Conservation (phyloP, 164 flowering plant species). For the Brasenia schreberi region DNA sequence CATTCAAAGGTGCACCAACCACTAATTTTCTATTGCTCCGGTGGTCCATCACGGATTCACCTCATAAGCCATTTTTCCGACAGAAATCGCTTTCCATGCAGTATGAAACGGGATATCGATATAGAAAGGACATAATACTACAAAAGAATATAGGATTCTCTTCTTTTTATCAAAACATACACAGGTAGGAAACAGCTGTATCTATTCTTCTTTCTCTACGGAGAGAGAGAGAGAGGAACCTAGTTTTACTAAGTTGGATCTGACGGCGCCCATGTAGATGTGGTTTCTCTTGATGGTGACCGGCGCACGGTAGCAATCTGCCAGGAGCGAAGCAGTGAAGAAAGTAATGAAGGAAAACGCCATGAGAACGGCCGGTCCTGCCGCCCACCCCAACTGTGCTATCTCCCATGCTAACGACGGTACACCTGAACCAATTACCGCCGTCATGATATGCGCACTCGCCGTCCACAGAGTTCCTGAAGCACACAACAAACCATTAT, state of each 20-base stretch:
- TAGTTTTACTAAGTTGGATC: slow-evolving; percentile 41
- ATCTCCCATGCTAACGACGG: slow-evolving; percentile 85
- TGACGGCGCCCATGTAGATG: slow-evolving; percentile 82
- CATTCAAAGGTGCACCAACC: no score
- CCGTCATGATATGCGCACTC: slow-evolving; percentile 92
- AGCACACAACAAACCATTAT: slow-evolving; percentile 1
- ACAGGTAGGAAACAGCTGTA: no score
- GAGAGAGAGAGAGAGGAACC: no score
- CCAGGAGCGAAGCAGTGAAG: slow-evolving; percentile 70
- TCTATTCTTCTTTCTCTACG: neutral
- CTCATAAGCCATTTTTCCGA: neutral
- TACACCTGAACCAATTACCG: slow-evolving; percentile 97
- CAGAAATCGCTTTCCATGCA: neutral
- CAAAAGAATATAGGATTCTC: no score
- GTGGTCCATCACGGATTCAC: no score
- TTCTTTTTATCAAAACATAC: no score
- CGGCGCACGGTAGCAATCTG: slow-evolving; percentile 73
- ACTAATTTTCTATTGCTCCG: no score
- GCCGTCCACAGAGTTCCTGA: slow-evolving; percentile 82
- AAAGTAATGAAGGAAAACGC: slow-evolving; percentile 74
- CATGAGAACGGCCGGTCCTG: slow-evolving; percentile 56
- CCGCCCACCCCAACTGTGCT: slow-evolving; percentile 91
- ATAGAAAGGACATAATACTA: no score
- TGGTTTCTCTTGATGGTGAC: slow-evolving; percentile 75
- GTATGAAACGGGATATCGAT: neutral